phyloP scores from a whole-genome alignment of 208 protist species.

The Phytomonas sp. region DNA sequence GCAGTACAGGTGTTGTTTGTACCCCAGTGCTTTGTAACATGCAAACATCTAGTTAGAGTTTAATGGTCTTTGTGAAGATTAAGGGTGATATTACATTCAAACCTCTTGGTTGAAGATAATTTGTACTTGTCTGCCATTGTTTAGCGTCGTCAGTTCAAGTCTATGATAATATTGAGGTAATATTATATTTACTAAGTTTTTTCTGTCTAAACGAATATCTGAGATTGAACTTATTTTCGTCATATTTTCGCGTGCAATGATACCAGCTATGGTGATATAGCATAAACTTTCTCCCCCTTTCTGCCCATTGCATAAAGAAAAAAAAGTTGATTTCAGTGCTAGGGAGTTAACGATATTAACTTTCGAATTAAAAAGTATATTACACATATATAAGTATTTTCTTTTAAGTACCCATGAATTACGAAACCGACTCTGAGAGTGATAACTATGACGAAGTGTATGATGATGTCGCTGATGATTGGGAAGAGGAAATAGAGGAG shows the following conservation, averaged over 20 bases:
- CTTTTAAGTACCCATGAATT: conserved; percentile 16
- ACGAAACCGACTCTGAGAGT: conserved; percentile 34
- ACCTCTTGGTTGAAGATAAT: background rate
- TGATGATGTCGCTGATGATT: conserved; percentile 80
- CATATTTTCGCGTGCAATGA: background rate
- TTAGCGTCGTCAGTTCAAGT: background rate
- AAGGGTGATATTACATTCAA: background rate
- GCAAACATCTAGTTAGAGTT: background rate
- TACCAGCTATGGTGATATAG: background rate
- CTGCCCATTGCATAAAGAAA: background rate
- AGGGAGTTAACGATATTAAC: conserved; percentile 3
- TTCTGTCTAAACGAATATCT: conserved; percentile 5
- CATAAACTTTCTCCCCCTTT: background rate
- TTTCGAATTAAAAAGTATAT: background rate
- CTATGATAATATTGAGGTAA: background rate
- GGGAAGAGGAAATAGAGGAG: conserved; percentile 63
- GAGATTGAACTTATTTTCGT: background rate
- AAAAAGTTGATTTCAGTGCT: background rate
- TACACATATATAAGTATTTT: conserved; percentile 1
- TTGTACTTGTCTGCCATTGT: background rate
- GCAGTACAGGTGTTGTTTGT: background rate
- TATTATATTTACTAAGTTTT: conserved; percentile 8
- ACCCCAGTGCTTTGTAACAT: background rate
- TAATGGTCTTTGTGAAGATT: background rate
- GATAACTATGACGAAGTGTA: conserved; percentile 44